Base-by-base conservation (phyloP, 2,329 filamentous ascomycete species). In the Cladobotryum protrusum region DNA sequence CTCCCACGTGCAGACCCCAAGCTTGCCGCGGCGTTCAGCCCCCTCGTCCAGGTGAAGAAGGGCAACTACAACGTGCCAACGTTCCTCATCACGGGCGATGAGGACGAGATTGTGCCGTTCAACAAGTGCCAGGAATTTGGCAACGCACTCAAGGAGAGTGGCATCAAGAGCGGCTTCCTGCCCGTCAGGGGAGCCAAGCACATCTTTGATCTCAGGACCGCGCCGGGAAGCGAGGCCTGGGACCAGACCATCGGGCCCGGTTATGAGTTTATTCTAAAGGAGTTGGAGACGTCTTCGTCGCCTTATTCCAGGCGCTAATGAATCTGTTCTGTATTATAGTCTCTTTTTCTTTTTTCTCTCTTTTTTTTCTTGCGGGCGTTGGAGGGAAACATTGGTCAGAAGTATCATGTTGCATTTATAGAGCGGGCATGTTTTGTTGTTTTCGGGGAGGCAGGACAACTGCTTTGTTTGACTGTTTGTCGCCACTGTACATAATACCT, bases 51-150 rank as follows among this genome's bases (percentile, higher is more conserved):
- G n/a, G 48, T 54, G 5, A 55, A 46, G 13, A 44, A 20, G 11
- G 57, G 54, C 34, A 53, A 52, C 33, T 59, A 59, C 24, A 45
- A 39, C 33, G 54, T 50, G 3, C 57, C 57, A 4, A 59, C 55
- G 2, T 59, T 49, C 19, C 18, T 59, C 9, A 50, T 58, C 14
- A 54, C 56, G n/a, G 56, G 56, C 2, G 52, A 57, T 14, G 46
- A 51, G 33, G 56, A 58, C 17, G 56, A 58, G 45, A 54, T 58
- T 15, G 56, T 54, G 19, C 55, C 55, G 1, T 58, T 56, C 29
- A 24, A 40, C 1, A 52, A 53, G 32, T 52, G 49, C 4, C 50
- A 48, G 7, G 45, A 57, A 42, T 56, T 57, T 32, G 52, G 49
- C 17, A 33, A 43, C 11, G 50, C 48, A 1, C 42, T 56, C 7